Base-by-base conservation (phyloP, 2,329 filamentous ascomycete species). In the Arthroderma sp. region DNA sequence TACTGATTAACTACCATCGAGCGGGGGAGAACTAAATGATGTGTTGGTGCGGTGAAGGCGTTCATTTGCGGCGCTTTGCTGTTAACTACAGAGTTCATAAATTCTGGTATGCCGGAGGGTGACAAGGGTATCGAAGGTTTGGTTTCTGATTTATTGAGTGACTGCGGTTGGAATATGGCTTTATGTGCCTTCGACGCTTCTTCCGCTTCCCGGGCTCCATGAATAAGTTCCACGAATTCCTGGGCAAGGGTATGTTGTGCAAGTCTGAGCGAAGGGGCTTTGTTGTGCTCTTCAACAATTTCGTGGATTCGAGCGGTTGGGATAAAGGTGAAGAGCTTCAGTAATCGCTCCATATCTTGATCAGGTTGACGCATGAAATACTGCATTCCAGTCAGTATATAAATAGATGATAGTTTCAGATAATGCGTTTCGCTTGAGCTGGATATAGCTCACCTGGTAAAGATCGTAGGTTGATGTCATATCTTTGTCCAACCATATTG, bases 281-380 rank as follows among this genome's bases (percentile, higher is more conserved):
- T 61, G 7, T 71, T 72, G 63, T 97, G 91, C 61, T 85, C 70
- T 33, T 75, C 69, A 81, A 97, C 87, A 55, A 87, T 70, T 13
- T 75, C 66, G 2, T 77, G 67, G 62, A 98, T 94, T n/a, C 82
- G 70, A 6, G 78, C 67, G 1, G 87, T 64, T 0, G 91, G 87
- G 38, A 95, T 71, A 68, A 98, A 95, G 0, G 93, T 98, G 68
- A 98, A 90, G 21, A 95, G 80, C 67, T 88, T 91, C 41, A 98
- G 77, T 61, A 95, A 86, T 33, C 78, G 80, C 70, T 90, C 87
- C 2, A 97, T 83, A 56, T 94, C 86, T 8, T 81, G 80, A 67
- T 98, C 93, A 0, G 90, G 77, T 0, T 86, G 85, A 54, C 88
- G 82, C 62, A 96, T 78, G 65, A 97, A 93, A 76, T 91, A 96